These are phyloP conservation scores for Dictyostelium citrinum DNA, from an alignment of 78 protist species.

Conservation along the genomic window DNA sequence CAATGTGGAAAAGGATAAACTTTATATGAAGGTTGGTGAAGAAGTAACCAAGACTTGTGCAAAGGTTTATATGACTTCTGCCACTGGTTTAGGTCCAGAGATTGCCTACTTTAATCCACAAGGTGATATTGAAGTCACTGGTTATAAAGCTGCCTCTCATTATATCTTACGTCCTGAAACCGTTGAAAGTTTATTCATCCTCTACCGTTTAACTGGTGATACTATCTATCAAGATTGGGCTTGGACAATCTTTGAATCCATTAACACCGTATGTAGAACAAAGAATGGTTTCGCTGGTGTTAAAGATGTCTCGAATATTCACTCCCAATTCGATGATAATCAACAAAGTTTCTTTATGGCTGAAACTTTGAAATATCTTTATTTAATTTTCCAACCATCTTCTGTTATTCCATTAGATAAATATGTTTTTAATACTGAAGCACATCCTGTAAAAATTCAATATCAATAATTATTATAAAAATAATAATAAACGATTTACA, in stretches of 20 bases:
- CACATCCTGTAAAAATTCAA: conserved; percentile 80
- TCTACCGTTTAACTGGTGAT: conserved; percentile 84
- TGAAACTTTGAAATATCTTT: conserved; percentile 93
- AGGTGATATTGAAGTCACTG: conserved; percentile 7
- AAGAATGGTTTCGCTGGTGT: conserved; percentile 58
- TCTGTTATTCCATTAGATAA: conserved; percentile 70
- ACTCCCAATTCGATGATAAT: conserved; percentile 8
- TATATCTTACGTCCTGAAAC: conserved; percentile 91
- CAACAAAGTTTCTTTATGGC: conserved; percentile 90
- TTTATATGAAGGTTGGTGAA: conserved; percentile 4
- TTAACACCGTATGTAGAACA: conserved; percentile 34
- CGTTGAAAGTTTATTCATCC: conserved; percentile 81
- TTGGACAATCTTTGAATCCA: conserved; percentile 82
- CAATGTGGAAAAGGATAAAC: not conserved
- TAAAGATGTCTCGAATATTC: not conserved
- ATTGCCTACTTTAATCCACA: not conserved
- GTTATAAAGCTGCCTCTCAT: not conserved
- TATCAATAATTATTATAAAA: not conserved
- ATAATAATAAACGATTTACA: too few relatives aligned
- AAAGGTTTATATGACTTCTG: not conserved
- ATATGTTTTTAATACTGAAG: conserved; percentile 96
- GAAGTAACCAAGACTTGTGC: conserved; percentile 48
- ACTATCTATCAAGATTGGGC: conserved; percentile 86
- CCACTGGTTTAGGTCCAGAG: conserved; percentile 87
- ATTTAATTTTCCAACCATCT: conserved; percentile 81